Evolutionary conservation across 2,329 filamentous ascomycete genomes (phyloP), one percentile per base, ranked within the genome.

Genomic region (Trichophyton mentagrophytes): DNA sequence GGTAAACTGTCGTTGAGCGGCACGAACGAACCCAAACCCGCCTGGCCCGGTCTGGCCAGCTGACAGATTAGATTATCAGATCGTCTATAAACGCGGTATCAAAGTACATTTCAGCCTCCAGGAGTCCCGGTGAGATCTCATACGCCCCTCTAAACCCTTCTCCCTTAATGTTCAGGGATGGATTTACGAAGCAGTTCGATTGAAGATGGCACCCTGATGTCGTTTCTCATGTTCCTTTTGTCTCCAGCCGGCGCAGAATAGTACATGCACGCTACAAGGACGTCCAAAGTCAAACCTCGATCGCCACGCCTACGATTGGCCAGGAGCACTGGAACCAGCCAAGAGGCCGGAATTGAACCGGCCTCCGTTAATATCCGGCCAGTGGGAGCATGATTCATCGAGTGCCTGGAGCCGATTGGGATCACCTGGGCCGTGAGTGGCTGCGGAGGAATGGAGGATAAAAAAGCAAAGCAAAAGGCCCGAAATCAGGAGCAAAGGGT

Each of bases 341-440:
- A 68, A 61, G 68, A 73, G 73, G 73, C 73, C 73, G 73, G 73
- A 74, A 74, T 74, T 67, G 63, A 66, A 63, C 73, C 72, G 73
- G 72, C 72, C 72, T 74, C 65, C 65, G 66, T 57, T 25, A 47
- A 60, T 67, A 67, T 60, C 65, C 66, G 66, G 49, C 57, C 42
- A 42, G 17, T 22, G 27, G 17, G n/a, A 57, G 9, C 13, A 27
- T 38, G 27, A 22, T 40, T 27, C 15, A 40, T 38, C 53, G 20
- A 8, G 17, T 38, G 9, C 55, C 20, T 38, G 55, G n/a, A 11
- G 44, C 20, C 20, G 44, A 22, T 47, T 17, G 27, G 30, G 20
- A 57, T 40, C 17, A n/a, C n/a, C 11, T 1, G 55, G 30, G 22
- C 30, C 3, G 55, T 20, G 38, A 57, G 55, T 42, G 38, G 38